These are phyloP conservation scores for Musa itinerans DNA, from an alignment of 176 grass and related monocot genomes.

Conservation along the genomic window DNA sequence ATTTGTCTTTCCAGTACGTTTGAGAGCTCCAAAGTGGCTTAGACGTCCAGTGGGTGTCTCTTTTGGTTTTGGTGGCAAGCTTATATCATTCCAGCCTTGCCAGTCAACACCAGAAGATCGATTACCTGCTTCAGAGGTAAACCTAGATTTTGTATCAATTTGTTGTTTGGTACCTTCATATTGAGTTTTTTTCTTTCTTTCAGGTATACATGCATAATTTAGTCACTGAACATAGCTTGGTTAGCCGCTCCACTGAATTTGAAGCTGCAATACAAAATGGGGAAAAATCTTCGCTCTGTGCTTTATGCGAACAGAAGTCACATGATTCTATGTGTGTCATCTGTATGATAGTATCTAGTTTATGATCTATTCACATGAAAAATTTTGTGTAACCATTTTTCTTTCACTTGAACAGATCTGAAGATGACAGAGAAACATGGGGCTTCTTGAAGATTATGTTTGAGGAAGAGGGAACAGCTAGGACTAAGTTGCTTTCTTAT, in stretches of 20 bases:
- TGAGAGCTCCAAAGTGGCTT: constrained; percentile 94
- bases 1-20: constrained; percentile 43
- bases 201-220: constrained; percentile 85
- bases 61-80: constrained; percentile 97
- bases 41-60: constrained; percentile 76
- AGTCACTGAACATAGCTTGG: constrained; percentile 85
- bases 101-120: constrained; percentile 32
- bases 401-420: constrained; percentile 43
- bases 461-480: constrained; percentile 74
- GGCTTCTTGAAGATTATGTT: constrained; percentile 93
- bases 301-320: constrained; percentile 77
- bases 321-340: constrained; percentile 66
- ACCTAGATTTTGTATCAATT: constrained; percentile 6
- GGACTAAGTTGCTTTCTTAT: constrained; percentile 81
- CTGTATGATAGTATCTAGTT: constrained; percentile 1
- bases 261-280: constrained; percentile 82
- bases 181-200: constrained; percentile 20
- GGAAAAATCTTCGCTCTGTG: constrained; percentile 68
- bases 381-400: constrained; percentile 12
- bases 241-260: constrained; percentile 93
- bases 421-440: constrained; percentile 93
- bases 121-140: constrained; percentile 64
- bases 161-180: constrained; percentile 3
- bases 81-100: constrained; percentile 67
- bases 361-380: constrained; percentile 4